These are phyloP conservation scores for Bassia scoparia DNA, from an alignment of 148 eudicot genomes.

Conservation along the genomic window DNA sequence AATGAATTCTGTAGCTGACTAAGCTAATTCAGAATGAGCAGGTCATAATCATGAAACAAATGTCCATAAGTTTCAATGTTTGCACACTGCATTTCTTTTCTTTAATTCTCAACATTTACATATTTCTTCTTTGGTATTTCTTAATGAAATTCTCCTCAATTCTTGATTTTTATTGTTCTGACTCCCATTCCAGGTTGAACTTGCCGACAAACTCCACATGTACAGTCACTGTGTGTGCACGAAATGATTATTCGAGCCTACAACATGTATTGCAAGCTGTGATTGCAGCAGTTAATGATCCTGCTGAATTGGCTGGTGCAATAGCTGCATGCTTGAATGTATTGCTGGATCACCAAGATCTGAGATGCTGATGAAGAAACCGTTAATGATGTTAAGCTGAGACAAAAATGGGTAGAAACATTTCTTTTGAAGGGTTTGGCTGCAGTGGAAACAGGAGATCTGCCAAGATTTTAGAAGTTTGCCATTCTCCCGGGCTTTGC, in stretches of 20 bases:
- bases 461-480: slow-evolving; percentile 59
- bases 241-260: slow-evolving; percentile 94
- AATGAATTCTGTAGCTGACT: not conserved
- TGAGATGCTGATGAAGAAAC: slow-evolving; percentile 42
- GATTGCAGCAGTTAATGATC: slow-evolving; percentile 55
- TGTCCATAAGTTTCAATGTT: not conserved
- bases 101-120: not conserved
- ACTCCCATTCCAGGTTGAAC: slow-evolving; percentile 62
- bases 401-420: slow-evolving; percentile 76
- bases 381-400: slow-evolving; percentile 48
- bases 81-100: not conserved
- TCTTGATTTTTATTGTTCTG: slow-evolving; percentile 14
- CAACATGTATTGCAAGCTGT: slow-evolving; percentile 83
- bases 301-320: slow-evolving; percentile 53
- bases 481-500: slow-evolving; percentile 91
- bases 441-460: slow-evolving; percentile 63
- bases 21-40: not conserved
- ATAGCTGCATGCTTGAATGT: slow-evolving; percentile 82
- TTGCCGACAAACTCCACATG: slow-evolving; percentile 92
- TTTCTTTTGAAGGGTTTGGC: slow-evolving; percentile 78
- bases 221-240: slow-evolving; percentile 80
- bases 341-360: slow-evolving; percentile 56
- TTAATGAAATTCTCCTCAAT: too few relatives aligned
- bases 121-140: too few relatives aligned
- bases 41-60: not conserved